These are phyloP conservation scores for Eleusine indica DNA, from an alignment of 176 grass and related monocot species.

Conservation along the genomic window DNA sequence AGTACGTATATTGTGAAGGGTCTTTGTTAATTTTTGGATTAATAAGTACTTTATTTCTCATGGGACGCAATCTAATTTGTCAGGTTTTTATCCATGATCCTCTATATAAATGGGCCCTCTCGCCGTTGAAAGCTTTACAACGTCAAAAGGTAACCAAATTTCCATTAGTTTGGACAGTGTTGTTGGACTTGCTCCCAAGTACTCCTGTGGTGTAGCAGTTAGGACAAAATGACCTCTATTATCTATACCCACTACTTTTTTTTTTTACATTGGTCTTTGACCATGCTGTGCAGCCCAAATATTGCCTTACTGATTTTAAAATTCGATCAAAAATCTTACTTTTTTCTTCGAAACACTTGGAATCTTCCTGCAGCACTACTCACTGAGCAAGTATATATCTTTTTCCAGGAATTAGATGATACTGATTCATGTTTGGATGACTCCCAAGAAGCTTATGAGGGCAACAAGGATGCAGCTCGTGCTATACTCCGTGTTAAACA, in stretches of 20 bases:
- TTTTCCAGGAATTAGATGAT: slow-evolving; percentile 75
- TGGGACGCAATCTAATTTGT: slow-evolving; percentile 32
- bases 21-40: background rate
- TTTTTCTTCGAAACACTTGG: slow-evolving; percentile 6
- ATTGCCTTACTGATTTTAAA: background rate
- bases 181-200: background rate
- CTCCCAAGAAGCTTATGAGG: slow-evolving; percentile 84
- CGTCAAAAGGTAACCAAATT: slow-evolving; percentile 72
- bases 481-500: slow-evolving; percentile 89
- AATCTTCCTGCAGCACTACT: slow-evolving; percentile 11
- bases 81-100: slow-evolving; percentile 96
- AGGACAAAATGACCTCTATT: background rate
- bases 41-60: slow-evolving; percentile 21
- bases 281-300: background rate
- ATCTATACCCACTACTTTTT: background rate
- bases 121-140: slow-evolving; percentile 93
- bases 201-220: background rate
- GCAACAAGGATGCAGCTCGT: slow-evolving; percentile 93
- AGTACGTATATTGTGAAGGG: slow-evolving; percentile 46
- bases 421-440: slow-evolving; percentile 67
- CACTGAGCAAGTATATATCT: background rate
- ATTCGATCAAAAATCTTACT: background rate
- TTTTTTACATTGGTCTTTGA: background rate
- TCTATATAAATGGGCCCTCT: slow-evolving; percentile 99
- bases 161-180: background rate